Evolutionary conservation across 108 stramenopile genomes (phyloP).

Genomic region (Cylindrotheca fusiformis): DNA sequence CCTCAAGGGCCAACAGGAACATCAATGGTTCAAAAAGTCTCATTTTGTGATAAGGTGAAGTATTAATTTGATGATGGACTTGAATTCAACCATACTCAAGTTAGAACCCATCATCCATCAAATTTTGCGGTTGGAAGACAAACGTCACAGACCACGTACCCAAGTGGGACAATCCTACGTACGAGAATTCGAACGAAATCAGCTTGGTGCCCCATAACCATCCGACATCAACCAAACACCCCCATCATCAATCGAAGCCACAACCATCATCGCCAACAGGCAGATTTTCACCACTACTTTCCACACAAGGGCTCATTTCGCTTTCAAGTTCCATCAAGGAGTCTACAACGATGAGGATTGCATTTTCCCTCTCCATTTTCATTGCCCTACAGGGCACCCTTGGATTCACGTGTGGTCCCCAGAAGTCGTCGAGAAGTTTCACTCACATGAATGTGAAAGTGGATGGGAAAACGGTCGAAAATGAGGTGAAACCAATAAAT

Average conservation of each 20-base stretch:
- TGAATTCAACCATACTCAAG: too few species aligned
- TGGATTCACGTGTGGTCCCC: neutral
- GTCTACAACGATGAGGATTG: neutral
- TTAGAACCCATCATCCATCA: too few species aligned
- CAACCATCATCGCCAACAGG: neutral
- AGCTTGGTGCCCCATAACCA: neutral
- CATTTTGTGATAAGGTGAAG: too few species aligned
- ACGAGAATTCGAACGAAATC: too few species aligned
- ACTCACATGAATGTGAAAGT: constrained; percentile 9
- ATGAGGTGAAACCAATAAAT: constrained; percentile 59
- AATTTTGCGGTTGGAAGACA: neutral
- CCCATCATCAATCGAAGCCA: neutral
- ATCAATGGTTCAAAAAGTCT: too few species aligned
- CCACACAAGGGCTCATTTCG: too few species aligned
- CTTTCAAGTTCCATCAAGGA: too few species aligned
- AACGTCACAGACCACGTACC: neutral
- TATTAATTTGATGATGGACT: too few species aligned
- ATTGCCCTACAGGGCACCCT: neutral
- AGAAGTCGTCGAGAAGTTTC: neutral
- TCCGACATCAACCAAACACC: neutral
- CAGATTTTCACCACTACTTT: neutral
- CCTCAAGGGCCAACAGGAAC: neutral
- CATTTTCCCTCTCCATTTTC: neutral
- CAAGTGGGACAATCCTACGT: too few species aligned
- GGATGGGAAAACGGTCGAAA: constrained; percentile 23